Percentiles rank a stretch among this genome's conserved stretches.
phyloP scores from a whole-genome alignment of 345 rosid species.

The Populus tremula region DNA sequence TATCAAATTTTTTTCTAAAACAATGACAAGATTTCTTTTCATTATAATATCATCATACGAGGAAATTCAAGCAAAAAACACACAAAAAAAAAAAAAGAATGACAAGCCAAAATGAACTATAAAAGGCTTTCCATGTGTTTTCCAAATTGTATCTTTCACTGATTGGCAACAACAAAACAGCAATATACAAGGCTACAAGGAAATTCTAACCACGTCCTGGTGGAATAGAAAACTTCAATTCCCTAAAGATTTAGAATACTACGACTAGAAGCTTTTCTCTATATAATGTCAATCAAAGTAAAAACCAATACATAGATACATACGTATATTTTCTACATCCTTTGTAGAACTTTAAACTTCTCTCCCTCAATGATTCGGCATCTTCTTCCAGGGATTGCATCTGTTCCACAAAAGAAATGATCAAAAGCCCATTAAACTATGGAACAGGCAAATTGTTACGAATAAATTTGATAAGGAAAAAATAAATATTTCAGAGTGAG shows the following conservation, averaged over 20 bases:
- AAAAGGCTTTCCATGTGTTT: too few species aligned
- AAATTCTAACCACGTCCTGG: not conserved
- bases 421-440: not conserved
- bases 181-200: not conserved
- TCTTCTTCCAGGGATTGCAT: conserved; percentile 87
- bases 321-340: conserved; percentile 99
- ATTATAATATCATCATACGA: not conserved
- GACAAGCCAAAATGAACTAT: not conserved
- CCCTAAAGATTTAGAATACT: not conserved
- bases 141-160: too few species aligned
- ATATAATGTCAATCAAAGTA: not conserved
- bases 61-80: not conserved
- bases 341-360: conserved; percentile 92
- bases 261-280: not conserved
- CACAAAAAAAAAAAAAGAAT: not conserved
- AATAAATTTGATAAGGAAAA: not conserved
- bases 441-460: not conserved
- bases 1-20: not conserved
- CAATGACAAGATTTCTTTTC: not conserved
- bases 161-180: not conserved
- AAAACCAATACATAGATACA: conserved; percentile 13
- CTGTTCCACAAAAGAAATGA: conserved; percentile 45
- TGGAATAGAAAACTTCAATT: too few species aligned
- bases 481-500: not conserved
- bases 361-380: conserved; percentile 76